These are phyloP conservation scores for Irpex rosettiformis DNA, from an alignment of 1,284 basidiomycete species.

Conservation along the genomic window DNA sequence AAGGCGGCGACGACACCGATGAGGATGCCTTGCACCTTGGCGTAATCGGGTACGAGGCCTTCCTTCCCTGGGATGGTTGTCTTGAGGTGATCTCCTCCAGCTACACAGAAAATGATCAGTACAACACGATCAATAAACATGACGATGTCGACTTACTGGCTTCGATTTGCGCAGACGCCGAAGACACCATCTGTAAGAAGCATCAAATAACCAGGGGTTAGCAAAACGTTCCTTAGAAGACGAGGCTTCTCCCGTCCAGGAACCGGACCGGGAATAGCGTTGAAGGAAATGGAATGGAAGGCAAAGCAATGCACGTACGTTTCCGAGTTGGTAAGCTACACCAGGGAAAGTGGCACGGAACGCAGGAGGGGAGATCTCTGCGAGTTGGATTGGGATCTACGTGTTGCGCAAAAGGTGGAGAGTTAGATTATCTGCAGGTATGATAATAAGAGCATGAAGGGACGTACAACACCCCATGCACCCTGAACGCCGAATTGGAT, in stretches of 20 bases:
- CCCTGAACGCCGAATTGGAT: constrained; percentile 85
- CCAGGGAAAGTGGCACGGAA: constrained; percentile 95
- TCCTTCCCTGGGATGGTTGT: constrained; percentile 45
- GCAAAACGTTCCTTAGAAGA: no score
- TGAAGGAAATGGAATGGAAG: no score
- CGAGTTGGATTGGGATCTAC: constrained; percentile 81
- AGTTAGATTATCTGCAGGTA: not conserved
- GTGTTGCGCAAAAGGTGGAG: not conserved
- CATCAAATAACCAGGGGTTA: constrained; percentile 13
- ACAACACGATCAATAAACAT: not conserved
- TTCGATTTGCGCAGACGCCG: constrained; percentile 90
- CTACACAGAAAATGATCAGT: constrained; percentile 30
- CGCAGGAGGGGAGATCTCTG: constrained; percentile 88
- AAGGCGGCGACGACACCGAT: constrained; percentile 75
- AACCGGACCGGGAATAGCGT: no score
- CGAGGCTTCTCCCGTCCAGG: not conserved
- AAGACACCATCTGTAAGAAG: constrained; percentile 69
- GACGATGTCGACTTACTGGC: constrained; percentile 49
- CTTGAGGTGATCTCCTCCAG: constrained; percentile 56
- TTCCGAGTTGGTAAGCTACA: constrained; percentile 86
- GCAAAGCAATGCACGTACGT: no score
- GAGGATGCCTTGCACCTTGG: constrained; percentile 83
- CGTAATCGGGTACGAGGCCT: constrained; percentile 77
- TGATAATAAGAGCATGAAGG: not conserved
- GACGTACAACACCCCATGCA: constrained; percentile 70